Evolutionary conservation across 2,329 filamentous ascomycete species (phyloP), one percentile per base, ranked within the genome.

Genomic region (Fusarium phyllophilum): DNA sequence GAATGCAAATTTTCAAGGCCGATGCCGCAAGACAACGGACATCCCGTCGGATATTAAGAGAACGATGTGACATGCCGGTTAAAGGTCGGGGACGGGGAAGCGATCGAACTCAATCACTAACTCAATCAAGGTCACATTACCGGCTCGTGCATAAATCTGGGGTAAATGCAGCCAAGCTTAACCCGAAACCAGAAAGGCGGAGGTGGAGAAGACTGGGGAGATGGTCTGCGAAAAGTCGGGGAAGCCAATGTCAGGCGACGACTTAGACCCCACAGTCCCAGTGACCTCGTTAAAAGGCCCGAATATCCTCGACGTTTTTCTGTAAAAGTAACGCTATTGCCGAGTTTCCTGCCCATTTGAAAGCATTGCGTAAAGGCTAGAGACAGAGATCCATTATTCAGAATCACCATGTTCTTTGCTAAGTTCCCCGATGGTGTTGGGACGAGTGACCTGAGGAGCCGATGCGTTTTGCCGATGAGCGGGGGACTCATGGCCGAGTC

Each of bases 261-360:
- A n/a, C 18, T 20, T 20, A 14, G 15, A 45, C 39, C 34, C 55
- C 54, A 31, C 41, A 60, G 34, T 46, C 42, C 59, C 59, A 36
- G 59, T 54, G 48, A 64, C 31, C 26, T 38, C 7, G 49, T n/a
- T 18, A 66, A 66, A 64, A 52, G 62, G 62, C 46, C 62, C 62
- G 62, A 66, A 55, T 66, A 20, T 41, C 18, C 18, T 55, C 24
- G 34, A 46, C 18, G 17, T 11, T 33, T 48, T 41, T 24, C 18
- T 36, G 2, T 24, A 33, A 26, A 0, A n/a, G 41, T 46, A 34
- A 45, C 45, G 34, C 61, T 61, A 62, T 62, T 52, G 29, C 51
- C 51, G 51, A 54, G 20, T 39, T 54, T 39, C 18, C 14, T 24
- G 39, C 34, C 24, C 44, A 45, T 66, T 55, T 31, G 8, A 39